phyloP scores from a whole-genome alignment of 192 early-diverging fungal genomes.

The Rhizophagus sp. region DNA sequence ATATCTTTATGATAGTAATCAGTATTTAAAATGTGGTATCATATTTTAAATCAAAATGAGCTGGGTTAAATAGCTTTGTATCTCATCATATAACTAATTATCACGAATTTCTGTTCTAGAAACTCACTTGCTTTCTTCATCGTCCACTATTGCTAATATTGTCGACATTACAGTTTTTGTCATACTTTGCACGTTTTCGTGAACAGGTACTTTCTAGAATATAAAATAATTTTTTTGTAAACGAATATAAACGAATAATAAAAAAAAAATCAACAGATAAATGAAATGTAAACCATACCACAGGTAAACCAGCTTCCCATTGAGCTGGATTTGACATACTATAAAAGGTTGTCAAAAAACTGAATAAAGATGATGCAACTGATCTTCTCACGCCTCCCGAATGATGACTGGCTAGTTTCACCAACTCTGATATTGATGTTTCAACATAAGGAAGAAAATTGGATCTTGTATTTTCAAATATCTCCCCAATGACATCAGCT shows the following conservation, averaged over 20 bases:
- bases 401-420: constrained; percentile 71
- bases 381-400: constrained; percentile 84
- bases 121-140: constrained; percentile 77
- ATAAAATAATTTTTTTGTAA: constrained; percentile 14
- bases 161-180: constrained; percentile 69
- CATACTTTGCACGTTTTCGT: constrained; percentile 75
- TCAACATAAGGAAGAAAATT: constrained; percentile 88
- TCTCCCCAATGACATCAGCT: constrained; percentile 83
- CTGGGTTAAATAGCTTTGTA: constrained; percentile 42
- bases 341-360: constrained; percentile 78
- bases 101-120: background rate
- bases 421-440: constrained; percentile 63
- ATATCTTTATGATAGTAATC: background rate
- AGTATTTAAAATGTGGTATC: constrained; percentile 33
- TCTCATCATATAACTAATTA: constrained; percentile 33
- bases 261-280: constrained; percentile 10
- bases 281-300: constrained; percentile 35
- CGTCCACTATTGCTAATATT: constrained; percentile 70
- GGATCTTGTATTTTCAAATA: constrained; percentile 73
- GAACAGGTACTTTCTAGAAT: constrained; percentile 60
- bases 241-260: background rate
- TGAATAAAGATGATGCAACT: constrained; percentile 68
- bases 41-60: constrained; percentile 38
- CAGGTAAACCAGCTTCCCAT: constrained; percentile 79
- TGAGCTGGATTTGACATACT: constrained; percentile 62